These are phyloP conservation scores for Polysphondylium violaceum DNA, from an alignment of 78 protist genomes.

Conservation along the genomic window DNA sequence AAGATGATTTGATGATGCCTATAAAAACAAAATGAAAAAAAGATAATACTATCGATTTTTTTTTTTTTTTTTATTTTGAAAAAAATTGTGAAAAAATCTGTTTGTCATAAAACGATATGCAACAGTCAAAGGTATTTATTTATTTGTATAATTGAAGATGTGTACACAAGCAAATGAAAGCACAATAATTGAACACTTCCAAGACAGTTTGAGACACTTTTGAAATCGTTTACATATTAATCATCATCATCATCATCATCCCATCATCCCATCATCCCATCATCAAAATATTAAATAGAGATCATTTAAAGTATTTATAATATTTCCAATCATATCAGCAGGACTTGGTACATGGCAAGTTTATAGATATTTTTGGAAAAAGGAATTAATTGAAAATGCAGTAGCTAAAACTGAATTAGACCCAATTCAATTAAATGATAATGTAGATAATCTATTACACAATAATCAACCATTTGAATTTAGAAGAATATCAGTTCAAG, in stretches of 20 bases:
- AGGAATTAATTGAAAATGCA: constrained; percentile 21
- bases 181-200: no score
- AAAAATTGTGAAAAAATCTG: not conserved
- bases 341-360: constrained; percentile 74
- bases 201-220: no score
- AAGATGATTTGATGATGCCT: not conserved
- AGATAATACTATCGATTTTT: not conserved
- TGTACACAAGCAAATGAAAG: no score
- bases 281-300: not conserved
- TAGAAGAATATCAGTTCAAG: constrained; percentile 25
- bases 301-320: constrained; percentile 17
- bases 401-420: constrained; percentile 10
- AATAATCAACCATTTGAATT: constrained; percentile 23
- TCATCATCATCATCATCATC: no score
- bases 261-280: no score
- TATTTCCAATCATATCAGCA: constrained; percentile 37
- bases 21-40: not conserved
- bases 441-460: not conserved
- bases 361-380: constrained; percentile 72
- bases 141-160: no score
- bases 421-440: not conserved
- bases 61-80: not conserved
- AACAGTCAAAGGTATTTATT: no score
- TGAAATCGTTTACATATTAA: no score
- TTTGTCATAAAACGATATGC: no score